Evolutionary conservation across 2,329 filamentous ascomycete species (phyloP).

Genomic region (Chaetoscypha palmicola): DNA sequence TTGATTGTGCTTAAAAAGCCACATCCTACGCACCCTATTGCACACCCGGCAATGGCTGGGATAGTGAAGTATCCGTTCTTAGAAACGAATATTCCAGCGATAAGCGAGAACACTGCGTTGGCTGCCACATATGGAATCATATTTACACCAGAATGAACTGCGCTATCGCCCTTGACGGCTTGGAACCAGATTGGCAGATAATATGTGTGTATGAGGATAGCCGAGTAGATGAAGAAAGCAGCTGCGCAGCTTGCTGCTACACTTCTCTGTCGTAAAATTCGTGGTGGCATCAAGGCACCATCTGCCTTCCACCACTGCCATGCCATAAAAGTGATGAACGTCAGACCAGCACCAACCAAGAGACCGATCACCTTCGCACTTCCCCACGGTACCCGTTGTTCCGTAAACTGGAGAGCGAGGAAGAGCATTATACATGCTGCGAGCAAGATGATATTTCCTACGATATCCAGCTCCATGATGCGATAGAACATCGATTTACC

Average conservation of each 20-base stretch:
- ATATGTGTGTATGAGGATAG: conserved; percentile 31
- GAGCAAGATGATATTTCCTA: conserved; percentile 39
- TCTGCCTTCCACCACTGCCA: conserved; percentile 37
- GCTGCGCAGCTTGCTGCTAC: conserved; percentile 26
- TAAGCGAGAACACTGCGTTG: conserved; percentile 28
- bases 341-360: conserved; percentile 24
- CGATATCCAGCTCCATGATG: conserved; percentile 36
- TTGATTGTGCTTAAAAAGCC: conserved; percentile 32
- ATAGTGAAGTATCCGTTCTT: conserved; percentile 30
- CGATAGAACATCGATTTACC: conserved; percentile 28
- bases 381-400: conserved; percentile 27
- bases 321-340: conserved; percentile 24
- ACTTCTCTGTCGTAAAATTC: conserved; percentile 32
- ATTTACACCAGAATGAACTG: conserved; percentile 19
- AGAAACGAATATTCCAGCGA: conserved; percentile 28
- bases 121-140: conserved; percentile 22
- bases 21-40: conserved; percentile 15
- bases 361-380: conserved; percentile 29
- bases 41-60: conserved; percentile 17
- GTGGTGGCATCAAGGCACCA: conserved; percentile 40
- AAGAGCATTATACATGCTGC: conserved; percentile 33
- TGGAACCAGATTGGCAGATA: conserved; percentile 27
- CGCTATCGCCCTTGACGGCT: conserved; percentile 15
- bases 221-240: conserved; percentile 24
- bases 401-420: conserved; percentile 41